These are phyloP conservation scores for Apophysomyces sp. DNA, from an alignment of 371 early-diverging fungal genomes.

Conservation along the genomic window DNA sequence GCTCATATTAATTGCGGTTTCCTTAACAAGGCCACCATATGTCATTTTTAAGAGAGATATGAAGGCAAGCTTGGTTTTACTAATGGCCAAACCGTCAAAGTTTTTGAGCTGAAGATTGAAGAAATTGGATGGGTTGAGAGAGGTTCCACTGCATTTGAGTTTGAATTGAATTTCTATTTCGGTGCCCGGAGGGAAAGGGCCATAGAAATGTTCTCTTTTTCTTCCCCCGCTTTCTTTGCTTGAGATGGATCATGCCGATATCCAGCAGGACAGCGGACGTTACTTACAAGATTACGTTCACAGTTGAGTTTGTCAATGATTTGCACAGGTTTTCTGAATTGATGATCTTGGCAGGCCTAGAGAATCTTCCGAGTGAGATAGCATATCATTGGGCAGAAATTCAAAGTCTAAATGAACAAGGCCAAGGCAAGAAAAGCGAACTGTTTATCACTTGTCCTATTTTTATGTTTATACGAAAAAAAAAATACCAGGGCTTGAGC, in stretches of 20 bases:
- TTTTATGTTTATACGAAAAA: background rate
- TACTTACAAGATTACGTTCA: conserved; percentile 47
- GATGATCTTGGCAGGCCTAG: conserved; percentile 29
- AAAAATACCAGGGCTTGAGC: conserved; percentile 27
- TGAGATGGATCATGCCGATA: conserved; percentile 22
- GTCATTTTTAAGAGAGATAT: too few species aligned
- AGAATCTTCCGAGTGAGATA: conserved; percentile 56
- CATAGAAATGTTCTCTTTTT: background rate
- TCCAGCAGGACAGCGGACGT: conserved; percentile 43
- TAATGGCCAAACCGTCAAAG: too few species aligned
- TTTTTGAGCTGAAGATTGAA: background rate
- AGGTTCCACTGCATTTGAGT: background rate
- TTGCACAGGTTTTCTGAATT: background rate
- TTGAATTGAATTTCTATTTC: background rate
- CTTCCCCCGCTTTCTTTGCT: background rate
- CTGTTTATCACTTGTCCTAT: background rate
- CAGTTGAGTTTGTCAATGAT: conserved; percentile 19
- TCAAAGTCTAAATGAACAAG: conserved; percentile 36
- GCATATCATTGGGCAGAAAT: conserved; percentile 51
- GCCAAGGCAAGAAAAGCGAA: conserved; percentile 23
- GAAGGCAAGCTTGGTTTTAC: too few species aligned
- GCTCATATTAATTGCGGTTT: too few species aligned
- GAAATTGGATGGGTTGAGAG: background rate
- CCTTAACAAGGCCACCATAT: too few species aligned
- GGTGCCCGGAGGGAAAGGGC: background rate